Base-by-base conservation (phyloP, 441 rosid species). In the Erodium trifolium region DNA sequence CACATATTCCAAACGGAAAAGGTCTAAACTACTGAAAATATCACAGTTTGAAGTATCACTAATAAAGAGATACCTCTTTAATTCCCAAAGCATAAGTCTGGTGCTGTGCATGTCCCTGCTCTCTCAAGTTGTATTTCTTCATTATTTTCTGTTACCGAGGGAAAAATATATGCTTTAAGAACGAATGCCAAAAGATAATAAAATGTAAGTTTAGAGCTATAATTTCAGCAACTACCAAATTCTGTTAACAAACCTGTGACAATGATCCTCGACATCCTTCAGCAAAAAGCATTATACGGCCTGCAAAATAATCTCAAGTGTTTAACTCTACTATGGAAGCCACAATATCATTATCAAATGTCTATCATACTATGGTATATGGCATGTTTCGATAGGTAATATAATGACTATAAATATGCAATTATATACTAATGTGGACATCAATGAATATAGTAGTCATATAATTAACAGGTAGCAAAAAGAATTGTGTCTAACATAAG, bases 251-350 rank as follows among this genome's bases (percentile, higher is more conserved):
- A 71, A 93, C 99, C 95, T 93, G 96, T 2, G 99, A 87, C 67
- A 93, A 79, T 67, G 99, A 93, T 80, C 99, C 99, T 71, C 99
- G 88, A 75, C 97, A 93, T 72, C 99, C 99, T 75, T 93, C 99
- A 55, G 96, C 96, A 57, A 93, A 77, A 72, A 93, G 84, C 19
- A 88, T 89, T 63, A 91, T 35, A 69, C 82, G 82, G 14, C 99
- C 97, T 93, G 86, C 79, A 83, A 31, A 62, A 71, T 70, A 55
- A 64, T 59, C 67, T 31, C 72, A 79, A 29, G 31, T 34, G n/a
- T 34, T 63, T 63, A 63, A 63, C 7, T 63, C 66, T 4, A 23
- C 9, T 5, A 53, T 23, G 14, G 70, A 68, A 64, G 59, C 53
- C 12, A 34, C 34, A 10, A 45, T 67, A 43, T 68, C 59, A 67